Base-by-base conservation (phyloP, 1,284 basidiomycete species). In the Rhodotorula sp. region DNA sequence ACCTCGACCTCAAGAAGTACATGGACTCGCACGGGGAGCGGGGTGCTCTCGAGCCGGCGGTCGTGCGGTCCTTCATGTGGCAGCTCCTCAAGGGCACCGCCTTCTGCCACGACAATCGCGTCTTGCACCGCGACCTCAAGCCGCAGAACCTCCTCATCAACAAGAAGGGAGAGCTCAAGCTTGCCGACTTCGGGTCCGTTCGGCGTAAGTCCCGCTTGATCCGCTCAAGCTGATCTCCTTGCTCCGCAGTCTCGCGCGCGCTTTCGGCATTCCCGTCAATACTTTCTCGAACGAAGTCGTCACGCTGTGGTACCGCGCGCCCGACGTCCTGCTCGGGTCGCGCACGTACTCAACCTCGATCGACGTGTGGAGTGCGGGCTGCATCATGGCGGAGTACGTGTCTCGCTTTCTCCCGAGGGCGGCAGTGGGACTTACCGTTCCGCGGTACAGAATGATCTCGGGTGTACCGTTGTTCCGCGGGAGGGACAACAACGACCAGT, bases 281-380 rank as follows among this genome's bases (percentile, higher is more conserved):
- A 97, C 93, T 1, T 97, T 97, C 82, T 94, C 92, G 2, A 96
- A 97, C 81, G 93, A 97, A 85, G 93, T 89, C 75, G 97, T 99
- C 45, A 99, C 97, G 9, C 85, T 99, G 19, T 99, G 97, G 97
- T 99, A 99, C 82, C 92, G 97, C 67, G 96, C 97, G 0, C 97
- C 97, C 2, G 97, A 99, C 80, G 97, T 99, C 56, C 87, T 99
- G 23, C 88, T 99, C 73, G 97, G 97, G 64, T 97, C 93, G 53
- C 88, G 97, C 66, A 98, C 96, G 65, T 99, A 99, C 83, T 95
- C 91, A 81, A 99, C 97, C 4, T 96, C 92, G 27, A 98, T 99
- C 80, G 97, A 99, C 83, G 93, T 99, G 73, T 99, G 97, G 97
- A 96, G 92, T 10, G 97, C 95, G 68, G 97, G 97, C 12, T 99